These are phyloP conservation scores for Sugiyamaella sp. DNA, from an alignment of 1,139 yeast genomes.

Conservation along the genomic window DNA sequence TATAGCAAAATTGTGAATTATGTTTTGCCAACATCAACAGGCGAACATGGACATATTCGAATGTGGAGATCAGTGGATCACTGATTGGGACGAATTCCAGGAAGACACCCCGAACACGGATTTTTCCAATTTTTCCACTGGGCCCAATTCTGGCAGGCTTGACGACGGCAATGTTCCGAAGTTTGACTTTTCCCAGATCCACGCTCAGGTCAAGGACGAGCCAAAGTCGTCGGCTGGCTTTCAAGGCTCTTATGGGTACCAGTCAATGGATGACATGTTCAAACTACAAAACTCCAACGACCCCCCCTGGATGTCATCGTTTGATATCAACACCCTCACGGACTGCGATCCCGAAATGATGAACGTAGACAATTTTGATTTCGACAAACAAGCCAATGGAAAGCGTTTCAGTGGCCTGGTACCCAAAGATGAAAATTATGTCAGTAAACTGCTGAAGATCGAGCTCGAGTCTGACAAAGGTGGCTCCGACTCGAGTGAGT, in stretches of 20 bases:
- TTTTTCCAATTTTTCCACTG: not conserved
- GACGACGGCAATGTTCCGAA: not conserved
- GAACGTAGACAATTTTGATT: not conserved
- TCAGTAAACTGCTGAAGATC: conserved; percentile 12
- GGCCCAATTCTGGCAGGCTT: not conserved
- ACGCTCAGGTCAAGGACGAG: not conserved
- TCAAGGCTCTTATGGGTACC: not conserved
- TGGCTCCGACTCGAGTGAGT: conserved; percentile 20
- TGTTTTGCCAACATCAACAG: not conserved
- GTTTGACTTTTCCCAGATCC: not conserved
- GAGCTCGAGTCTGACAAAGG: conserved; percentile 24
- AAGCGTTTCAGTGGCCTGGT: not conserved
- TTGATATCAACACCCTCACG: not conserved
- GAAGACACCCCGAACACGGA: conserved; percentile 2
- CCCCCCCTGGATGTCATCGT: not conserved
- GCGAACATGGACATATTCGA: conserved; percentile 17
- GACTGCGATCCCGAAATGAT: not conserved
- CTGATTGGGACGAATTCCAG: conserved; percentile 8
- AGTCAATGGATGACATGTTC: not conserved
- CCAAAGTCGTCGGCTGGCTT: not conserved
- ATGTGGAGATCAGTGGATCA: conserved; percentile 18
- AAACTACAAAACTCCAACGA: not conserved
- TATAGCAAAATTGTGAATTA: not conserved
- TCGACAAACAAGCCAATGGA: not conserved
- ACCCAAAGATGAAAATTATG: conserved; percentile 6